phyloP scores from a whole-genome alignment of 345 rosid species.

The Brassica juncea region DNA sequence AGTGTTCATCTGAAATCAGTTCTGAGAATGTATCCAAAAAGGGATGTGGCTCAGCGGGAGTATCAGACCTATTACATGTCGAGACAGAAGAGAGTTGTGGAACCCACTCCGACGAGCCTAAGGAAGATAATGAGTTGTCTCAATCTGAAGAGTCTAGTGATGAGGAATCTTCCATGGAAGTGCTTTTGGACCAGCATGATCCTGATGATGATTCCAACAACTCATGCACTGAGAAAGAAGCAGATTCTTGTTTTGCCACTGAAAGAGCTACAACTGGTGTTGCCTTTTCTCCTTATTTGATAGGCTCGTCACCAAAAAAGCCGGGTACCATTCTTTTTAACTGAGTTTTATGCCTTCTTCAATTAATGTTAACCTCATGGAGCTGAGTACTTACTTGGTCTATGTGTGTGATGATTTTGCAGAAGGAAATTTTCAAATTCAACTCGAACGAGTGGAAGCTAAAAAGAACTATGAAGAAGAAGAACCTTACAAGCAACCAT shows the following conservation, averaged over 20 bases:
- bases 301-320: constrained; percentile 30
- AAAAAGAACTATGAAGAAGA: constrained; percentile 20
- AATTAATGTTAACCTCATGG: background rate
- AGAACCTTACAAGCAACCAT: constrained; percentile 30
- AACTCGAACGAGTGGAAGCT: constrained; percentile 34
- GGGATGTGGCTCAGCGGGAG: constrained; percentile 32
- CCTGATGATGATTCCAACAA: constrained; percentile 25
- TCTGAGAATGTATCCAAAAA: constrained; percentile 33
- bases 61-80: background rate
- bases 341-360: background rate
- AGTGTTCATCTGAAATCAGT: constrained; percentile 33
- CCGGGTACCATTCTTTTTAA: constrained; percentile 44
- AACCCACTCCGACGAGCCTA: constrained; percentile 10
- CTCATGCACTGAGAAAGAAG: constrained; percentile 26
- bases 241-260: constrained; percentile 12
- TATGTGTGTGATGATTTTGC: constrained; percentile 30
- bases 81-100: constrained; percentile 19
- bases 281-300: constrained; percentile 8
- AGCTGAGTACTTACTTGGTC: background rate
- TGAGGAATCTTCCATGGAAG: constrained; percentile 31
- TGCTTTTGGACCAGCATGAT: constrained; percentile 29
- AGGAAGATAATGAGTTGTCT: constrained; percentile 15
- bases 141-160: constrained; percentile 19
- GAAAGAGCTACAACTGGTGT: constrained; percentile 28
- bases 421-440: constrained; percentile 40